A percentile compares a stretch with the other conserved stretches of the same genome.
These are phyloP conservation scores for Adansonia rubrostipa DNA, from an alignment of 441 rosid species.

Conservation along the genomic window DNA sequence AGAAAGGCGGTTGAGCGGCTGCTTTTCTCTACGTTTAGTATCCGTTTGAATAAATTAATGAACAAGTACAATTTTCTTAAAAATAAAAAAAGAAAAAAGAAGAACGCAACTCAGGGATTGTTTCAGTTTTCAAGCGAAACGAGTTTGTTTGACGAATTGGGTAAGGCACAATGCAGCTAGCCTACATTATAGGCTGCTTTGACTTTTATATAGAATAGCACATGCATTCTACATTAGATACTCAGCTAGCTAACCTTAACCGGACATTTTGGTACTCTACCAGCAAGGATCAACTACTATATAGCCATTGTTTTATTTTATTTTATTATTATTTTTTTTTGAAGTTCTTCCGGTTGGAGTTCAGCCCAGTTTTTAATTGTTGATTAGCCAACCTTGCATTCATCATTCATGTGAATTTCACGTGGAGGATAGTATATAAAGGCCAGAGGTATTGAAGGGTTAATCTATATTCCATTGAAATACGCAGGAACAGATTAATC, in stretches of 20 bases:
- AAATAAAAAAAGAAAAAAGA: no score
- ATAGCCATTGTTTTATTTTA: not conserved
- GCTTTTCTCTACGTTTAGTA: not conserved
- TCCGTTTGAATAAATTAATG: not conserved
- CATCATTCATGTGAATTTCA: not conserved
- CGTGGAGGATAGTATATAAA: not conserved
- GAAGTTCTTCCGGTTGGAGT: not conserved
- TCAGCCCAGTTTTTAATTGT: not conserved
- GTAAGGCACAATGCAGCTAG: not conserved
- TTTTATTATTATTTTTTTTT: not conserved
- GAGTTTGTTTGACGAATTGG: not conserved
- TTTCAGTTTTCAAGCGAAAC: not conserved
- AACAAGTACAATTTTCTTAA: not conserved
- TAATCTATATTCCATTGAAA: not conserved
- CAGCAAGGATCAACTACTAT: not conserved
- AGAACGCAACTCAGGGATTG: not conserved
- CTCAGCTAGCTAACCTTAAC: not conserved
- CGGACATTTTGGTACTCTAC: not conserved
- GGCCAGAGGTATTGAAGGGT: not conserved
- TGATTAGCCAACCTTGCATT: constrained; percentile 3
- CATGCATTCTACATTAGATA: not conserved
- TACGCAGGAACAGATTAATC: not conserved
- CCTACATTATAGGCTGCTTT: not conserved
- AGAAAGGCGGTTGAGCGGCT: not conserved
- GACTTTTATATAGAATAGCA: not conserved